Conservation (phyloP, 176 grass and related monocot genomes). For the Bolboschoenus planiculmis region DNA sequence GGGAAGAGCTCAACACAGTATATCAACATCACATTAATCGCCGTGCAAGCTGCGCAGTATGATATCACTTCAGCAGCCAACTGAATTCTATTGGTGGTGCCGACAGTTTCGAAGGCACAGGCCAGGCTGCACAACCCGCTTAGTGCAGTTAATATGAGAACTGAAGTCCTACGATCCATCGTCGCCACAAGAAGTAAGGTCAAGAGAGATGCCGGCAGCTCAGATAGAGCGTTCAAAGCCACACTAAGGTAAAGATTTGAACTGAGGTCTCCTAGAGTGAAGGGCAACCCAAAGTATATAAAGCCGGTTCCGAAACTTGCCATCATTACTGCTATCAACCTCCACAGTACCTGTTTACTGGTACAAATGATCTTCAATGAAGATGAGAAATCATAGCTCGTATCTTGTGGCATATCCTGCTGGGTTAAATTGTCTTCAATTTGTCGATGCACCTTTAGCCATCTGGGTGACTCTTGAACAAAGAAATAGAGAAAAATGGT, state of each 20-base stretch:
- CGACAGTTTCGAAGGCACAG: conserved; percentile 17
- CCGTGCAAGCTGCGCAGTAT: conserved; percentile 66
- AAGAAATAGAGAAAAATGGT: conserved; percentile 34
- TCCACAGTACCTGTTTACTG: conserved; percentile 40
- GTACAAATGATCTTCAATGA: conserved; percentile 36
- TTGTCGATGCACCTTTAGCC: conserved; percentile 59
- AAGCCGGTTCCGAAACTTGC: conserved; percentile 53
- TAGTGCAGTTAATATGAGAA: conserved; percentile 30
- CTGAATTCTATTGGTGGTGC: background rate
- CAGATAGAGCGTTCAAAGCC: conserved; percentile 60
- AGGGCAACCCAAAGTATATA: conserved; percentile 79
- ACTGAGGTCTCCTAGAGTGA: conserved; percentile 64
- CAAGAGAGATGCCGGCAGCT: conserved; percentile 46
- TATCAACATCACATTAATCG: conserved; percentile 52
- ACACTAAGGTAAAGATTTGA: conserved; percentile 70
- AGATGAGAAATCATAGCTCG: conserved; percentile 18
- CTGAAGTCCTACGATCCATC: conserved; percentile 38
- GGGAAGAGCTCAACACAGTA: conserved; percentile 83
- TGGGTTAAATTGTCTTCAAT: background rate
- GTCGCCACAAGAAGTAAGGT: conserved; percentile 38
- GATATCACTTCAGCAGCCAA: conserved; percentile 44
- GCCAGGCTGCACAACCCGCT: conserved; percentile 7
- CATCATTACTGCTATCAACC: conserved; percentile 48
- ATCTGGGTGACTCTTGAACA: conserved; percentile 70
- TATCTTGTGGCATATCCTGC: background rate